Base-by-base conservation (phyloP, 768 basidiomycete genomes). In the Omphalotus guepiniiformis region DNA sequence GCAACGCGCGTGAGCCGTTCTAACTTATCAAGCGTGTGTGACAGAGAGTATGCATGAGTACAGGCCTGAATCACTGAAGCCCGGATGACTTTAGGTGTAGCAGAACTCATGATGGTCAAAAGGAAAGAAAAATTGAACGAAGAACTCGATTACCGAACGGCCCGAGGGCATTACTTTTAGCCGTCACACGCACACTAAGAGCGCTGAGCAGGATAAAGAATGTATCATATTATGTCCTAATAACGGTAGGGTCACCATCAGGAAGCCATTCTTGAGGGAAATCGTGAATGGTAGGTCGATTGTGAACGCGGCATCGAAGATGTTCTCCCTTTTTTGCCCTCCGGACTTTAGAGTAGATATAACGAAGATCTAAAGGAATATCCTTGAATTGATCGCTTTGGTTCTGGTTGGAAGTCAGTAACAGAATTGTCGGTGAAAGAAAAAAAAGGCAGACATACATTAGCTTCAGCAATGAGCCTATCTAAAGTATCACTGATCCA, bases 401-500 rank as follows among this genome's bases (percentile, higher is more conserved):
- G 16, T 23, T 35, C 44, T 46, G 18, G n/a, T 12, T 16, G 44
- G 38, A 26, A 37, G 11, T 46, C 5, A 34, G 18, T n/a, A n/a
- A 50, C 60, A 34, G 56, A 50, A 19, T 28, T 42, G 47, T 39
- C 27, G 23, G 42, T 37, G 29, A 50, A 16, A 53, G 21, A 48
- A 22, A 13, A 26, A 49, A 9, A 36, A 30, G 37, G 37, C 29
- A 11, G 32, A 78, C 91, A 56, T 60, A 96, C 95, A 63, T 93
- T 92, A 8, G 93, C 90, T 57, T 84, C 85, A n/a, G 64, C 66
- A 52, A 97, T 63, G 35, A 99, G 67, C 55, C 76, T 69, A 58
- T 93, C 88, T 46, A 99, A 64, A 13, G 81, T 76, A 60, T 98
- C 94, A 54, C 86, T 88, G 32, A 88, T 90, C 88, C 92, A 95